A percentile compares a stretch with the other conserved stretches of the same genome.
Evolutionary conservation across 2,329 filamentous ascomycete genomes (phyloP).

Genomic region (Colletotrichum sp.): DNA sequence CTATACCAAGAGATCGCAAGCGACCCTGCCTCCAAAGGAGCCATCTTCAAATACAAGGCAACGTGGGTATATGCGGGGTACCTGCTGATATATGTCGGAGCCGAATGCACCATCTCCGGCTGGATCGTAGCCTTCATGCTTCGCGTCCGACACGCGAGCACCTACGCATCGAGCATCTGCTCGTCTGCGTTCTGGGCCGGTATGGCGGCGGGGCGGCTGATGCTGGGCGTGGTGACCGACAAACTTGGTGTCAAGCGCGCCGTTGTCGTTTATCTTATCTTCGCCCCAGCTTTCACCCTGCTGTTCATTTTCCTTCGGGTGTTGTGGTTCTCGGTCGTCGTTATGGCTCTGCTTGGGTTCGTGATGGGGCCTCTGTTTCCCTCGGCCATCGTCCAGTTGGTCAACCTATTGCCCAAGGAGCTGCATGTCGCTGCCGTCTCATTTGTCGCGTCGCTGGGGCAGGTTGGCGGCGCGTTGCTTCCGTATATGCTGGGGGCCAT

Average conservation of each 20-base stretch:
- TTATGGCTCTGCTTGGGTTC: slow-evolving; percentile 14
- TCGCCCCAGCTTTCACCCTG: neutral
- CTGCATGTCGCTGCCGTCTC: slow-evolving; percentile 47
- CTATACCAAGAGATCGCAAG: slow-evolving; percentile 33
- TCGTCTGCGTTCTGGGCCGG: slow-evolving; percentile 50
- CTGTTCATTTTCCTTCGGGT: slow-evolving; percentile 4
- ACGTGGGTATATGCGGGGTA: slow-evolving; percentile 47
- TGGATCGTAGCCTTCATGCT: slow-evolving; percentile 53
- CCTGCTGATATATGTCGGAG: slow-evolving; percentile 49
- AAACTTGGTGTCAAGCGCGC: slow-evolving; percentile 28
- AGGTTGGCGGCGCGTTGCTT: slow-evolving; percentile 46
- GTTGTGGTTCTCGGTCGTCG: neutral
- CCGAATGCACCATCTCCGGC: slow-evolving; percentile 47
- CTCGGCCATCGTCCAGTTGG: slow-evolving; percentile 3
- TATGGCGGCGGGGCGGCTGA: slow-evolving; percentile 44
- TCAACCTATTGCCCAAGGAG: slow-evolving; percentile 22
- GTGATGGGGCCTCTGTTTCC: slow-evolving; percentile 22
- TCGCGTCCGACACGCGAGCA: slow-evolving; percentile 39
- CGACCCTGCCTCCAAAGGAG: neutral
- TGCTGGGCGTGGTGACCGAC: slow-evolving; percentile 35
- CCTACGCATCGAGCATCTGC: slow-evolving; percentile 41
- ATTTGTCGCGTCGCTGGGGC: slow-evolving; percentile 47
- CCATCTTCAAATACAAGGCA: slow-evolving; percentile 35
- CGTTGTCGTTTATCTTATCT: neutral
- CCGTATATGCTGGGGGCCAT: slow-evolving; percentile 48